A percentile compares a stretch with the other conserved stretches of the same genome.
Conservation (phyloP, 129 eudicot genomes). For the Lactuca sativa region DNA sequence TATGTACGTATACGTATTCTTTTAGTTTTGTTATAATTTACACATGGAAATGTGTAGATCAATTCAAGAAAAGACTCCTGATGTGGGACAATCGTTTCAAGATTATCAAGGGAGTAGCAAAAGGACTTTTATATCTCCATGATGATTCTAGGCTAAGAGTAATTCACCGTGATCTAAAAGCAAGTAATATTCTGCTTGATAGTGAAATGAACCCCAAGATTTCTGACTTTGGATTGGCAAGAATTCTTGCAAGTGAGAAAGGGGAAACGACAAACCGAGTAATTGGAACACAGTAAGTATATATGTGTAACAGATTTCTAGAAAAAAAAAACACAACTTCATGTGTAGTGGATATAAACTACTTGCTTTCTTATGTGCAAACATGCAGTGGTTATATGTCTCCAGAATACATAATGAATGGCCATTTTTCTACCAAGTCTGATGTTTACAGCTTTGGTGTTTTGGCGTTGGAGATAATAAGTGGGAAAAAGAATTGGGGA, state of each 20-base stretch:
- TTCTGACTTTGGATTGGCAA: constrained; percentile 67
- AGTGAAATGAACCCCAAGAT: constrained; percentile 60
- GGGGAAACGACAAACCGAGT: constrained; percentile 53
- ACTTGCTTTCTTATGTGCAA: constrained; percentile 7
- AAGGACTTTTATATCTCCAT: constrained; percentile 62
- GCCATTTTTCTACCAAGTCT: constrained; percentile 50
- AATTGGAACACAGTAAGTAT: constrained; percentile 51
- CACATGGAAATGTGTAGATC: constrained; percentile 31
- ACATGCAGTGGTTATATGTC: constrained; percentile 68
- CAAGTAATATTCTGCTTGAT: constrained; percentile 61
- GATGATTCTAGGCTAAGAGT: constrained; percentile 55
- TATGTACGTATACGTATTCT: background rate
- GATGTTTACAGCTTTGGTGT: constrained; percentile 70
- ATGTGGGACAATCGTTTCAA: constrained; percentile 54
- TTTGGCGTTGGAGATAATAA: constrained; percentile 48
- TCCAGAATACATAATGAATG: constrained; percentile 61
- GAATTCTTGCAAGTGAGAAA: constrained; percentile 43
- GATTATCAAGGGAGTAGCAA: constrained; percentile 58
- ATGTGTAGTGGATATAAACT: constrained; percentile 7
- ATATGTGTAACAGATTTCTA: background rate
- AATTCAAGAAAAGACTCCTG: constrained; percentile 38
- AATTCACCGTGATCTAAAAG: constrained; percentile 65
- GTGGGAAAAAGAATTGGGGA: constrained; percentile 51
- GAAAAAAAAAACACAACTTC: background rate
- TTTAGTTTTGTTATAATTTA: background rate